These are phyloP conservation scores for Penicillium verhagenii DNA, from an alignment of 495 filamentous ascomycete species.

Conservation along the genomic window DNA sequence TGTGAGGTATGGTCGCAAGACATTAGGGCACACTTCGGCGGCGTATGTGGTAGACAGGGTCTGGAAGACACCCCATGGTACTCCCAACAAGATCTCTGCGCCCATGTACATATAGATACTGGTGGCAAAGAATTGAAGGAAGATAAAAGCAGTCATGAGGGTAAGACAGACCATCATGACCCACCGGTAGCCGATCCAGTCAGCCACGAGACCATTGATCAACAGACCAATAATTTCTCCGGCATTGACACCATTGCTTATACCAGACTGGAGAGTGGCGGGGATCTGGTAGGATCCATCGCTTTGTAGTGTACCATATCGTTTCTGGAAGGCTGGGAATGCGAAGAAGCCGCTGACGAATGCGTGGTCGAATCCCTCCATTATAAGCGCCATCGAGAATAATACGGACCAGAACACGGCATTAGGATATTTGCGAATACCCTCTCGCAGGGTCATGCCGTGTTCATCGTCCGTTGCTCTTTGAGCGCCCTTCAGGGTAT, in stretches of 20 bases:
- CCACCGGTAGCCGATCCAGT: conserved; percentile 60
- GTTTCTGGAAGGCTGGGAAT: conserved; percentile 9
- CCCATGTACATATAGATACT: conserved; percentile 63
- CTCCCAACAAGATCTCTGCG: conserved; percentile 67
- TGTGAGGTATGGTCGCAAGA: conserved; percentile 68
- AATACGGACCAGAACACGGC: conserved; percentile 39
- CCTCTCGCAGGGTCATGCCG: not conserved
- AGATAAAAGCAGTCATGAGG: conserved; percentile 54
- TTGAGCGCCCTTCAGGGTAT: conserved; percentile 11
- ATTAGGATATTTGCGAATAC: conserved; percentile 24
- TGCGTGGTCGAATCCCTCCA: conserved; percentile 43
- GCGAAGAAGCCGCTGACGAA: conserved; percentile 31
- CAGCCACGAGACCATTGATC: conserved; percentile 62
- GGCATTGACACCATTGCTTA: conserved; percentile 54
- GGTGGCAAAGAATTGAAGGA: conserved; percentile 73
- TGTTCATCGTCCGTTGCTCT: conserved; percentile 1
- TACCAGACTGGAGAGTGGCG: conserved; percentile 60
- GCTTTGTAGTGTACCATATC: conserved; percentile 24
- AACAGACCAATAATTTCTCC: conserved; percentile 65
- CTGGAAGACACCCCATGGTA: conserved; percentile 79
- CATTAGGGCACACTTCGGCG: conserved; percentile 72
- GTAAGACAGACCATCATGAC: conserved; percentile 59
- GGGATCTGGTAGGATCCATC: conserved; percentile 38
- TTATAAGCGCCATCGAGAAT: conserved; percentile 36
- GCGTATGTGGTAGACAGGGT: conserved; percentile 75